A percentile compares a stretch with the other conserved stretches of the same genome.
These are phyloP conservation scores for Chaetomium strumarium DNA, from an alignment of 2,329 filamentous ascomycete species.

Conservation along the genomic window DNA sequence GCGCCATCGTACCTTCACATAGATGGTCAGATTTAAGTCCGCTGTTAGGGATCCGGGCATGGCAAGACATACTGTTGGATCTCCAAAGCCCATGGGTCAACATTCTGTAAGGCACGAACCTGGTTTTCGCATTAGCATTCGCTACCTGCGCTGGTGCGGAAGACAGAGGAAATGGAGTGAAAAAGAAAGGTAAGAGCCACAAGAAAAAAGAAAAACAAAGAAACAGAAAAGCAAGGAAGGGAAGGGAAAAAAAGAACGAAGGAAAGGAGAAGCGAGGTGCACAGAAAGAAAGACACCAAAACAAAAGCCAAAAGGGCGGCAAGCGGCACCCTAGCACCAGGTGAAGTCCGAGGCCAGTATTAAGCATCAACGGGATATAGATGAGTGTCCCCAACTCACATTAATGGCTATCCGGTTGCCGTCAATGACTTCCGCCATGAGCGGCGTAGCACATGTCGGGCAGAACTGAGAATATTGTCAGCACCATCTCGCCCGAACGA, in stretches of 20 bases:
- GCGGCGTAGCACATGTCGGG: conserved; percentile 21
- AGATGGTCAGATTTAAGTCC: not conserved
- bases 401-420: conserved; percentile 32
- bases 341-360: too few relatives aligned
- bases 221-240: too few relatives aligned
- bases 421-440: conserved; percentile 20
- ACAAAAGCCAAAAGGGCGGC: too few relatives aligned
- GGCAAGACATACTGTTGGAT: not conserved
- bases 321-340: too few relatives aligned
- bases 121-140: not conserved
- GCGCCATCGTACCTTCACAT: conserved; percentile 35
- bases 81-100: not conserved
- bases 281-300: too few relatives aligned
- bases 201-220: too few relatives aligned
- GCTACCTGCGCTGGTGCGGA: too few relatives aligned
- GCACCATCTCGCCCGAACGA: not conserved
- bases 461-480: not conserved
- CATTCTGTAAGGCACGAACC: not conserved
- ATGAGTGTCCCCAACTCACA: conserved; percentile 25
- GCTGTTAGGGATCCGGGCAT: not conserved
- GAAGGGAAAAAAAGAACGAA: too few relatives aligned
- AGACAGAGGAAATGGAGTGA: too few relatives aligned
- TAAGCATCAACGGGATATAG: too few relatives aligned
- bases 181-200: too few relatives aligned
- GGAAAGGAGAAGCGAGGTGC: too few relatives aligned